Base-by-base conservation (phyloP, 768 basidiomycete genomes). In the Phaffia tasmanica region DNA sequence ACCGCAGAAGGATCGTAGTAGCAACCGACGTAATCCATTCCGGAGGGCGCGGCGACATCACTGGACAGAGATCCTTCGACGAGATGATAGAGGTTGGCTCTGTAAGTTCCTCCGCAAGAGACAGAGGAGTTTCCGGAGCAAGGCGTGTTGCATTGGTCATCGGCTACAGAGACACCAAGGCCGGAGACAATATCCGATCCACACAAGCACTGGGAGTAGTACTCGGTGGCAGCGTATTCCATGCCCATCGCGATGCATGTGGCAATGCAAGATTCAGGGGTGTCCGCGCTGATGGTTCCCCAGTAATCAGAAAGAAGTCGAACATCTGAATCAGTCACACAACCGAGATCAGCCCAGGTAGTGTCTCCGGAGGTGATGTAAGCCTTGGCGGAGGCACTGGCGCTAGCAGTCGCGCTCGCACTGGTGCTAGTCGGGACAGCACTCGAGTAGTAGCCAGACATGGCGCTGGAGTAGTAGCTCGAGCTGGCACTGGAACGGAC, bases 1-100 rank as follows among this genome's bases (percentile, higher is more conserved):
- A 5, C 35, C 35, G 35, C 4, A 42, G 35, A 42, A 42, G 35
- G 35, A 42, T 42, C 35, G 35, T 42, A 42, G 35, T 42, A 42
- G 35, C 35, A 42, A 42, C 35, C 35, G 35, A 42, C 35, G 11
- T 42, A 42, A 4, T 42, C 35, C 35, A 11, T 42, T 42, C 35
- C 35, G 11, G 35, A 5, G 11, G 35, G 35, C 35, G 35, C 35
- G 35, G 35, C 4, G 11, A 42, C 35, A 42, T 4, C 11, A 11
- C 35, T 42, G 35, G 35, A 11, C 35, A 42, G 35, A 42, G 35
- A 5, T 42, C 35, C 35, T 4, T 4, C 4, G 11, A 11, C 11
- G 35, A 42, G 35, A 11, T 58, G 48, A 46, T 62, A 67, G n/a
- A 67, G 32, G 46, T 60, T 55, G 42, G 62, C 57, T 42, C 42